Percentiles rank a stretch among this genome's conserved stretches.
Conservation (phyloP, 2,329 filamentous ascomycete genomes). For the Cercospora sesami region DNA sequence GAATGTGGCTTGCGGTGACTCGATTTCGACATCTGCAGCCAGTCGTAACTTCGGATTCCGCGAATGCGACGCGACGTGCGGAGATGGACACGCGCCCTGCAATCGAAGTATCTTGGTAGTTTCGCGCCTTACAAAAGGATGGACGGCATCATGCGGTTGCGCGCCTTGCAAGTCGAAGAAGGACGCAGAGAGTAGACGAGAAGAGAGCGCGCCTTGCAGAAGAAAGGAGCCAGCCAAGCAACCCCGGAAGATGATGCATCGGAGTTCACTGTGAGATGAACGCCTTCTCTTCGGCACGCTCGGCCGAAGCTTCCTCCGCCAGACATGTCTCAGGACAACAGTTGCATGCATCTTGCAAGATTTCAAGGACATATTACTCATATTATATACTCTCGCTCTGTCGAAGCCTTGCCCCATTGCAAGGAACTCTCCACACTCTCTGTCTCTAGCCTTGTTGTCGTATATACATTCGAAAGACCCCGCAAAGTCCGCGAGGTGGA, state of each 20-base stretch:
- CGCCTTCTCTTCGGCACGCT: neutral
- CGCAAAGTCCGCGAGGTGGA: neutral
- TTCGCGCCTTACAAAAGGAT: neutral
- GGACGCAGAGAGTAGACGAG: neutral
- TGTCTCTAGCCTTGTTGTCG: conserved; percentile 15
- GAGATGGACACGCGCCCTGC: neutral
- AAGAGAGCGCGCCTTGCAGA: neutral
- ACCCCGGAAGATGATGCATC: neutral
- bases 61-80: neutral
- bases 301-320: neutral
- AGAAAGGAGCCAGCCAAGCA: neutral
- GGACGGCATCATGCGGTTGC: neutral
- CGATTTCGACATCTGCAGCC: conserved; percentile 1
- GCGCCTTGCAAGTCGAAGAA: neutral
- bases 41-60: neutral
- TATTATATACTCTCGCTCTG: conserved; percentile 15
- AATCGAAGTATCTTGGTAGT: neutral
- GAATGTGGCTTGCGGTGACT: conserved; percentile 14
- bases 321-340: neutral
- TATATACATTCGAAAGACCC: conserved; percentile 10
- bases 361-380: conserved; percentile 18
- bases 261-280: neutral
- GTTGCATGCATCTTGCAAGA: neutral
- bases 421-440: neutral
- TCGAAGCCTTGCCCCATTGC: neutral